phyloP scores from a whole-genome alignment of 768 basidiomycete species.

The Imleria badia region DNA sequence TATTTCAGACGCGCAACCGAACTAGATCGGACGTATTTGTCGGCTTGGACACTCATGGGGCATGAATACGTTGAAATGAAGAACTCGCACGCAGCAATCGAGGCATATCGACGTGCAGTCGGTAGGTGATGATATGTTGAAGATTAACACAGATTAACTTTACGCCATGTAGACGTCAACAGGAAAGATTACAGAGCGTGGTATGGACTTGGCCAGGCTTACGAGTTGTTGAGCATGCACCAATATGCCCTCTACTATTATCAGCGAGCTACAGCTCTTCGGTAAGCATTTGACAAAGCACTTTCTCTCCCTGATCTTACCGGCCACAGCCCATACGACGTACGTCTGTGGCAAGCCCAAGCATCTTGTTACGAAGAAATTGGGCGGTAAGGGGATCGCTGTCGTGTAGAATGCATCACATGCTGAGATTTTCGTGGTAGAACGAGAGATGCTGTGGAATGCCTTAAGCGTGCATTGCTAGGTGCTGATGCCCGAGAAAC shows the following conservation, averaged over 20 bases:
- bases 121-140: constrained; percentile 51
- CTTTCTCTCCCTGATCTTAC: constrained; percentile 1
- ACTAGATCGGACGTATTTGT: constrained; percentile 90
- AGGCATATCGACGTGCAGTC: constrained; percentile 93
- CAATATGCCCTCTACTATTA: constrained; percentile 96
- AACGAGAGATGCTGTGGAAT: constrained; percentile 85
- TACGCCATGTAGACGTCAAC: constrained; percentile 72
- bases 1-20: constrained; percentile 96
- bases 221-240: constrained; percentile 95
- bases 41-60: constrained; percentile 99
- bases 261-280: constrained; percentile 89
- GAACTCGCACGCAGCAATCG: constrained; percentile 98
- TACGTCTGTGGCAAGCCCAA: constrained; percentile 93
- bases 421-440: constrained; percentile 40
- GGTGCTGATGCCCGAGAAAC: constrained; percentile 78
- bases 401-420: not conserved
- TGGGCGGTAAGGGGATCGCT: constrained; percentile 54
- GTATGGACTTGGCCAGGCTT: constrained; percentile 98
- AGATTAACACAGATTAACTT: not conserved
- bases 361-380: constrained; percentile 94
- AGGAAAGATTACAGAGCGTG: constrained; percentile 97
- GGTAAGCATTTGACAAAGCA: constrained; percentile 44
- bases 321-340: constrained; percentile 80
- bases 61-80: constrained; percentile 99
- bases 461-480: constrained; percentile 85